Percentiles rank a stretch among this genome's conserved stretches.
These are phyloP conservation scores for Luffa acutangula DNA, from an alignment of 306 rosid genomes.

Conservation along the genomic window DNA sequence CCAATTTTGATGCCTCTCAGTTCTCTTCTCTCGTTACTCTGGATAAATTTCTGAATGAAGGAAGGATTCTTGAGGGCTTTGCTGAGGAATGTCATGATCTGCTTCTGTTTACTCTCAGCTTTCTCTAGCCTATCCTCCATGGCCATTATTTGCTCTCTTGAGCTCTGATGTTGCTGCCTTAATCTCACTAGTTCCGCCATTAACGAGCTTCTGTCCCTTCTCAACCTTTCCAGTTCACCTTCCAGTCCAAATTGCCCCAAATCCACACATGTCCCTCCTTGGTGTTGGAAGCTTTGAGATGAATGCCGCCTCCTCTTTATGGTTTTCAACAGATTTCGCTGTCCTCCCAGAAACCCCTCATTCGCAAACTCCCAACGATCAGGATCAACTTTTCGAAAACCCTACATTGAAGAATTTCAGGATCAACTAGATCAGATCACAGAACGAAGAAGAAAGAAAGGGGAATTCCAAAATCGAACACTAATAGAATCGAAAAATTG, in stretches of 20 bases:
- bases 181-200: constrained; percentile 58
- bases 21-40: constrained; percentile 29
- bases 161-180: constrained; percentile 64
- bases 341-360: constrained; percentile 86
- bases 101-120: constrained; percentile 69
- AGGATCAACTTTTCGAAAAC: constrained; percentile 85
- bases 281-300: constrained; percentile 23
- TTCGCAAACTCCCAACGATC: constrained; percentile 97
- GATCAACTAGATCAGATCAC: not conserved
- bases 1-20: constrained; percentile 27
- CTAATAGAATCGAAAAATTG: not conserved
- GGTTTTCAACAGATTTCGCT: constrained; percentile 54
- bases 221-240: constrained; percentile 53
- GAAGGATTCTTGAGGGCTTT: constrained; percentile 47
- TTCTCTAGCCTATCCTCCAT: constrained; percentile 54
- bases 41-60: constrained; percentile 33
- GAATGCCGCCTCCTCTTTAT: constrained; percentile 84
- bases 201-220: constrained; percentile 47
- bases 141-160: constrained; percentile 29
- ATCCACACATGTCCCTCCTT: constrained; percentile 50
- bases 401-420: constrained; percentile 33
- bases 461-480: not conserved
- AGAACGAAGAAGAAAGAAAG: not conserved
- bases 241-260: constrained; percentile 71
- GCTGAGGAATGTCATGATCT: constrained; percentile 56